Percentiles rank a stretch among this genome's conserved stretches.
phyloP scores from a whole-genome alignment of 139 green algal species.

The Coccomyxa sp. region DNA sequence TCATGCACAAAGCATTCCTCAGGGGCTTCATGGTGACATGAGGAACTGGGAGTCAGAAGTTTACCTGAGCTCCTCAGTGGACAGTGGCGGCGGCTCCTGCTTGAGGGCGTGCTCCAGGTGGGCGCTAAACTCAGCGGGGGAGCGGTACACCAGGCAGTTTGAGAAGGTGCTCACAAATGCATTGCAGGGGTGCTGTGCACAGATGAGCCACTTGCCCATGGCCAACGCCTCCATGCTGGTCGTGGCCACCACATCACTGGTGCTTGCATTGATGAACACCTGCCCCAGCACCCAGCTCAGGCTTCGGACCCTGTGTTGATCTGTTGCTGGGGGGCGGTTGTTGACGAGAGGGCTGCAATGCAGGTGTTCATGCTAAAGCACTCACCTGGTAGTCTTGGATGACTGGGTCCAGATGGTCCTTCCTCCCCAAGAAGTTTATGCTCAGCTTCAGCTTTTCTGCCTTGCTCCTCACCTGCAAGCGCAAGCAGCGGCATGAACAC shows the following conservation, averaged over 20 bases:
- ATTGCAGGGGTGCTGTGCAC: conserved; percentile 93
- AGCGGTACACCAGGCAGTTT: conserved; percentile 84
- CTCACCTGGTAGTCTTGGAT: conserved; percentile 82
- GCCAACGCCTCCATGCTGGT: conserved; percentile 97
- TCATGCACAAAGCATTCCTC: background rate
- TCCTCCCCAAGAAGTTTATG: conserved; percentile 79
- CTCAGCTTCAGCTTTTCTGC: conserved; percentile 34
- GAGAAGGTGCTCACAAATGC: conserved; percentile 85
- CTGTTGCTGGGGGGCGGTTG: background rate
- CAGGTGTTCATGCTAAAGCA: background rate
- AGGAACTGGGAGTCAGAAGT: background rate
- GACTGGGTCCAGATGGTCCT: conserved; percentile 79
- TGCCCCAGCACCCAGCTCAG: background rate
- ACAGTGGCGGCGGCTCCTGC: conserved; percentile 63
- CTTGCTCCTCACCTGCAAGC: conserved; percentile 7
- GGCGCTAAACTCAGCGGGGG: conserved; percentile 69
- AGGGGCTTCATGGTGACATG: background rate
- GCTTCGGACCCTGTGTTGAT: background rate
- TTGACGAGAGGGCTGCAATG: background rate
- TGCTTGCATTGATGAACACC: conserved; percentile 94
- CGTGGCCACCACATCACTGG: conserved; percentile 94
- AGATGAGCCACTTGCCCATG: conserved; percentile 98
- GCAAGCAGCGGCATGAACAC: background rate
- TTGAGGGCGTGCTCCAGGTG: conserved; percentile 57
- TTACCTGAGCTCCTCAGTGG: conserved; percentile 53